Base-by-base conservation (phyloP, 306 rosid species). In the Purshia tridentata region DNA sequence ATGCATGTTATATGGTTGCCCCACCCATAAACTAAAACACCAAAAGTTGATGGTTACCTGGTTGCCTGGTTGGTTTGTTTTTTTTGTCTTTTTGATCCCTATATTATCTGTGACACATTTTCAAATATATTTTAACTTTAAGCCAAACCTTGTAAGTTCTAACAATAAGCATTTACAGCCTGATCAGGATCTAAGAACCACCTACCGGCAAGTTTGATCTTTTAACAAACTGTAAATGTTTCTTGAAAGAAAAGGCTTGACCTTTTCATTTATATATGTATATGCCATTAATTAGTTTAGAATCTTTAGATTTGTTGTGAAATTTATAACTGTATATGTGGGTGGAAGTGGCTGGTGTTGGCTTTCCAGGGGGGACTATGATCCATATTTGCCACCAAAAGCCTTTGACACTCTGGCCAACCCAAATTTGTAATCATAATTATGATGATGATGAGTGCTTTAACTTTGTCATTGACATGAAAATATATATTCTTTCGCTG, bases 231-330 rank as follows among this genome's bases (percentile, higher is more conserved):
- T 16, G 29, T 29, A 29, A 29, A 8, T 65, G 8, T 76, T 55
- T 77, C 89, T 78, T 84, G 58, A 72, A 79, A 81, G 78, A 76
- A 67, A 88, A 88, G 89, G 64, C 69, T 75, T 52, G 81, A 59
- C 59, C 52, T 72, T 67, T 72, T 67, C 18, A 3, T 44, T 37
- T 29, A 15, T 65, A 60, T 29, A 4, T 15, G 7, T 29, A 29
- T 23, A 23, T 29, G 74, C 62, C 69, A 44, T 29, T 29, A 29
- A 44, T 80, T 78, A 56, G 62, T 72, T 74, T 63, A 45, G 58
- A 57, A 76, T 70, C 71, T 72, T 74, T 63, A 45, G 58, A 57
- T 79, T 70, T 78, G 51, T 23, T 72, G 53, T 61, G 52, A 50
- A 64, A 56, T 58, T 65, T 72, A 41, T 68, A 54, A 70, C 63